A percentile compares a stretch with the other conserved stretches of the same genome.
Evolutionary conservation across 305 asterid genomes (phyloP).

Genomic region (Ilex paraguariensis): DNA sequence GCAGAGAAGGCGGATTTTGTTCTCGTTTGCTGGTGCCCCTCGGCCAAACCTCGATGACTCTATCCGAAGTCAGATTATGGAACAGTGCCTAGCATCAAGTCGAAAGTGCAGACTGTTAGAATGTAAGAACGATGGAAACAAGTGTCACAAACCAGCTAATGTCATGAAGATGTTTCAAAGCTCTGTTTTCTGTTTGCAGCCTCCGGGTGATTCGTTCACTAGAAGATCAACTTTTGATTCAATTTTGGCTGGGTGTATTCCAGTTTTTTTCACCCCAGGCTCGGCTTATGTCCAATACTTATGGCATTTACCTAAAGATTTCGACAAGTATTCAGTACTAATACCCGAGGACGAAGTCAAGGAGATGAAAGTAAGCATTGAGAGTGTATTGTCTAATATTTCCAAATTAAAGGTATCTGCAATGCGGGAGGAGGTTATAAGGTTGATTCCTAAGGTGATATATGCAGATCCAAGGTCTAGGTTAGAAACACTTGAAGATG

Average conservation of each 20-base stretch:
- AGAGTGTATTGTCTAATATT: constrained; percentile 39
- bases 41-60: constrained; percentile 57
- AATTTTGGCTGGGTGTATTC: constrained; percentile 81
- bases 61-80: constrained; percentile 61
- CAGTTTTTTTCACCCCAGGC: constrained; percentile 74
- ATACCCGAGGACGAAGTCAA: constrained; percentile 64
- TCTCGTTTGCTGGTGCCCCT: constrained; percentile 75
- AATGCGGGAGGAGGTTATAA: constrained; percentile 74
- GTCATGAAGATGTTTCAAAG: constrained; percentile 60
- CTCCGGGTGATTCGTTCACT: constrained; percentile 84
- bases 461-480: constrained; percentile 60
- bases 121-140: constrained; percentile 43
- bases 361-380: constrained; percentile 47
- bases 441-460: constrained; percentile 60
- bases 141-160: constrained; percentile 57
- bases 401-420: constrained; percentile 33
- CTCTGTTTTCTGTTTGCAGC: constrained; percentile 73
- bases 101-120: constrained; percentile 49
- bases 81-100: constrained; percentile 44
- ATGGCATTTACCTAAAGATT: constrained; percentile 72
- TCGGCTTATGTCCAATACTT: constrained; percentile 82
- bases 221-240: constrained; percentile 79
- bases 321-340: constrained; percentile 51
- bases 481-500: constrained; percentile 50
- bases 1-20: constrained; percentile 37